These are phyloP conservation scores for Colletotrichum tamarilloi DNA, from an alignment of 2,329 filamentous ascomycete species.

Conservation along the genomic window DNA sequence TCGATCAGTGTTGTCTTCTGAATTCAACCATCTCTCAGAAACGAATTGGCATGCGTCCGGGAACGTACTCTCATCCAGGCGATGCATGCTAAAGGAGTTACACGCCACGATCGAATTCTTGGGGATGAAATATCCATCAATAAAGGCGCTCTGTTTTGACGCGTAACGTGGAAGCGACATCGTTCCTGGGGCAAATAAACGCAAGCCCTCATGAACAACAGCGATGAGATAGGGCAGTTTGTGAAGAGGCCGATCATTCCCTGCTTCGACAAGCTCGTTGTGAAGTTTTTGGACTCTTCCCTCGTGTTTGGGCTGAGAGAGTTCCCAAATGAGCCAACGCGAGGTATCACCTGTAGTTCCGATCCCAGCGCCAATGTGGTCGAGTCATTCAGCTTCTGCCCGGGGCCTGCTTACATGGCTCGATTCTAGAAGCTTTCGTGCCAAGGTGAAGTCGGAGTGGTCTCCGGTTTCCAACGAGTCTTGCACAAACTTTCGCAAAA, in stretches of 20 bases:
- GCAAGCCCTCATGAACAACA: slow-evolving; percentile 27
- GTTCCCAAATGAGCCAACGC: neutral
- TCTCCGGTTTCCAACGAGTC: too few relatives aligned
- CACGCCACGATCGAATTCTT: slow-evolving; percentile 36
- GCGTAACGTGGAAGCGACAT: slow-evolving; percentile 36
- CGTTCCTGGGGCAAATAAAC: slow-evolving; percentile 28
- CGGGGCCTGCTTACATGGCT: too few relatives aligned
- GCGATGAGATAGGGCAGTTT: slow-evolving; percentile 24
- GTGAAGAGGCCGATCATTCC: neutral
- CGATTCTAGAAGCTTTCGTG: too few relatives aligned
- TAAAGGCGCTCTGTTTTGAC: slow-evolving; percentile 35
- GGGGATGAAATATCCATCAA: slow-evolving; percentile 37
- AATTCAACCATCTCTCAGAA: slow-evolving; percentile 38
- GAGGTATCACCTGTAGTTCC: too few relatives aligned
- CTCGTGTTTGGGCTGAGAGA: neutral
- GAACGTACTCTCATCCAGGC: slow-evolving; percentile 33
- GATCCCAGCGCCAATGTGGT: too few relatives aligned
- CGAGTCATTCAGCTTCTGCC: too few relatives aligned
- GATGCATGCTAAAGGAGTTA: slow-evolving; percentile 33
- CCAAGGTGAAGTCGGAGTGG: too few relatives aligned
- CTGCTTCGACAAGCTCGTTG: neutral
- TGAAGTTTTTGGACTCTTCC: neutral
- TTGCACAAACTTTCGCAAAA: too few relatives aligned
- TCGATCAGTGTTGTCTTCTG: slow-evolving; percentile 4
- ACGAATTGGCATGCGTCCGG: slow-evolving; percentile 32